A percentile compares a stretch with the other conserved stretches of the same genome.
Conservation (phyloP, 345 rosid genomes). For the Bruguiera sexangula region DNA sequence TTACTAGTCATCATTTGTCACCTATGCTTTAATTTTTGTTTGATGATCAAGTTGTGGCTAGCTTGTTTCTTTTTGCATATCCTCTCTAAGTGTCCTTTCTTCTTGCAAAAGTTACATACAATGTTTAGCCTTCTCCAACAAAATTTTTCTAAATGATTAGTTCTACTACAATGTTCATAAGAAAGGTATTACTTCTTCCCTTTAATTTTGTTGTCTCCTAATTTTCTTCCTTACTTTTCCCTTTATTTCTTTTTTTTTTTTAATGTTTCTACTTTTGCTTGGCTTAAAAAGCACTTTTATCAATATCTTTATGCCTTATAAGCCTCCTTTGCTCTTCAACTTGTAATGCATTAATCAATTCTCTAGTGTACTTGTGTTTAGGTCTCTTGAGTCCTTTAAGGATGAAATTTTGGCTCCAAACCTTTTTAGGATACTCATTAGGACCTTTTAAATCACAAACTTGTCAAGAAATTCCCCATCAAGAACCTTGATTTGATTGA, state of each 20-base stretch:
- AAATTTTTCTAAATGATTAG: not conserved
- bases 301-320: not conserved
- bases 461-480: not conserved
- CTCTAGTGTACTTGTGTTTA: not conserved
- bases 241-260: not conserved
- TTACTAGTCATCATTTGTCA: not conserved
- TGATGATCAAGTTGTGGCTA: not conserved
- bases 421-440: not conserved
- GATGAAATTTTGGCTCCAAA: not conserved
- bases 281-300: not conserved
- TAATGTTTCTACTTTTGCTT: not conserved
- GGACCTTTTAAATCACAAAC: not conserved
- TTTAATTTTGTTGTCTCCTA: not conserved
- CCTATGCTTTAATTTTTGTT: not conserved
- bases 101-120: not conserved
- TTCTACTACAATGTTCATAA: constrained; percentile 4
- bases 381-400: not conserved
- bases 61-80: not conserved
- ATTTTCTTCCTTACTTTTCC: not conserved
- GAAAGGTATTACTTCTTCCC: not conserved
- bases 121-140: constrained; percentile 13
- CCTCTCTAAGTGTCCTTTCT: not conserved
- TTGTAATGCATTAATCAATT: not conserved
- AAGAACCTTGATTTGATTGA: not conserved
- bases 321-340: not conserved